A percentile compares a stretch with the other conserved stretches of the same genome.
These are phyloP conservation scores for Diversispora epigaea DNA, from an alignment of 192 early-diverging fungal species.

Conservation along the genomic window DNA sequence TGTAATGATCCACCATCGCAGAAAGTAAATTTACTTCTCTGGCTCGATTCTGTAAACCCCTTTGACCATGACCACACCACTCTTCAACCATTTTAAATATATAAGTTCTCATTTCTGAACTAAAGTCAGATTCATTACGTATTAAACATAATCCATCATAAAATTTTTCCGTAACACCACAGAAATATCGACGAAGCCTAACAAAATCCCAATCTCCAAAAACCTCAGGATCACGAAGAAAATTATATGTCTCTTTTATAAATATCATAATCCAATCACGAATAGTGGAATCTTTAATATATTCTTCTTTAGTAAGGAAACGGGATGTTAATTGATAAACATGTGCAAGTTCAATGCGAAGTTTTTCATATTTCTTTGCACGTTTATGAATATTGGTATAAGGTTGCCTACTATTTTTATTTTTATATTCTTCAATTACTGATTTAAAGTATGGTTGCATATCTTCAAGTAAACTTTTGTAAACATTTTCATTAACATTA, in stretches of 20 bases:
- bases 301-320: conserved; percentile 57
- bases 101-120: conserved; percentile 72
- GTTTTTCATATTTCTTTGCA: conserved; percentile 62
- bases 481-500: conserved; percentile 61
- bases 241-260: conserved; percentile 72
- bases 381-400: conserved; percentile 58
- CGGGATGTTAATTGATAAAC: conserved; percentile 68
- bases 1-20: conserved; percentile 65
- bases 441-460: conserved; percentile 57
- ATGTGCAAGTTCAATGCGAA: conserved; percentile 72
- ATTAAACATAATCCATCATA: conserved; percentile 67
- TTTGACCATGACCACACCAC: conserved; percentile 87
- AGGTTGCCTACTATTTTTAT: conserved; percentile 43
- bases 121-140: conserved; percentile 49
- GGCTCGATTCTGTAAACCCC: conserved; percentile 54
- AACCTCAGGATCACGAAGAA: conserved; percentile 74
- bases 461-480: conserved; percentile 67
- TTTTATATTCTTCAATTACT: conserved; percentile 64
- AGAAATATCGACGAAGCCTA: conserved; percentile 84
- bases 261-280: conserved; percentile 70
- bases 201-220: conserved; percentile 88
- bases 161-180: conserved; percentile 81
- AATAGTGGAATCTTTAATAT: conserved; percentile 60
- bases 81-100: conserved; percentile 86
- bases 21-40: conserved; percentile 68